Base-by-base conservation (phyloP, 495 filamentous ascomycete species). In the Aspergillus avenaceus region DNA sequence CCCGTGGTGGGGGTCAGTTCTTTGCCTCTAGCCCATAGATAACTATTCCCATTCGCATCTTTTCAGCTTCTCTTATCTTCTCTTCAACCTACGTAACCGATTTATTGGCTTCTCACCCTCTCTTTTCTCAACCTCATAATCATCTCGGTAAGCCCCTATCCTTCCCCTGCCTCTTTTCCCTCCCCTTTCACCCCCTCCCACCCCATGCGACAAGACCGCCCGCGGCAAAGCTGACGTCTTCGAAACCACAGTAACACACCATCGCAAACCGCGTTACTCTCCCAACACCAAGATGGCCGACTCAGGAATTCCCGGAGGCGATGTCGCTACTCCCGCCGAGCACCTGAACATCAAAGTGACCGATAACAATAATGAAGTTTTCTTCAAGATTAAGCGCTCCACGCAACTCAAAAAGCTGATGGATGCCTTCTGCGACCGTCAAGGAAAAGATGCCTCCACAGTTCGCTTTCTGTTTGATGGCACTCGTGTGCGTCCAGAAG, bases 301-400 rank as follows among this genome's bases (percentile, higher is more conserved):
- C 57, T 25, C 58, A 54, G 31, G 57, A 53, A 48, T 14, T 45
- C 59, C 47, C 41, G 70, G 60, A 14, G 74, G 76, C 22, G 77
- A 76, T 32, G 83, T 78, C 47, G 80, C 84, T 32, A 76, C 79
- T 36, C 70, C 78, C 21, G 71, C 67, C 28, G 95, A 97, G 69
- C 95, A 99, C 67, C 77, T 99, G 7, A 99, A 99, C 69, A 97
- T 99, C 78, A 99, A 99, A 65, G 95, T 99, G n/a, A 97, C 95
- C 0, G 95, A 99, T 58, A 96, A 96, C 74, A 96, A 99, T 75
- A 99, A 99, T 61, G 95, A 99, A 59, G 95, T 99, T 55, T 99
- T 99, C 71, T 99, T 99, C 79, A 99, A 99, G 78, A 99, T 99
- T 72, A 99, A 99, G 83, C 87, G 92, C 5, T 90, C 87, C 5